Conservation (phyloP, 2,329 filamentous ascomycete genomes). For the Pseudogymnoascus sp. region DNA sequence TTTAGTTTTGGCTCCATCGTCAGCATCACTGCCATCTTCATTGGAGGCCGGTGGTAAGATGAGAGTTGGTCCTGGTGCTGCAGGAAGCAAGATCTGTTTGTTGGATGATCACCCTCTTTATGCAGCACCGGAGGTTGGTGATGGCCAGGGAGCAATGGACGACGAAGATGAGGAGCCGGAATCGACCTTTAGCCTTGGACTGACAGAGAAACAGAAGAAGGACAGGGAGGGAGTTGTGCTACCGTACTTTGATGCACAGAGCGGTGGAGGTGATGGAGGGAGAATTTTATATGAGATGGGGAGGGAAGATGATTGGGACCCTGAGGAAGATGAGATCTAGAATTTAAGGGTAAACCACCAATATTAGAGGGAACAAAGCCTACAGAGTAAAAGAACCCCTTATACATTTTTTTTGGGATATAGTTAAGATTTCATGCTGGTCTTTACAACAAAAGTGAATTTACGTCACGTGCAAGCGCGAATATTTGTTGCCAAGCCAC, state of each 20-base stretch:
- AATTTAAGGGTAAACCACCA: slow-evolving; percentile 15
- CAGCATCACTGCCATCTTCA: slow-evolving; percentile 7
- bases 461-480: neutral
- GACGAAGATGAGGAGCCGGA: slow-evolving; percentile 44
- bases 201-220: slow-evolving; percentile 83
- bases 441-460: neutral
- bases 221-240: slow-evolving; percentile 85
- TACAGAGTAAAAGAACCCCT: neutral
- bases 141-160: slow-evolving; percentile 24
- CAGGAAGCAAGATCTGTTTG: slow-evolving; percentile 48
- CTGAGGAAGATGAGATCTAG: slow-evolving; percentile 74
- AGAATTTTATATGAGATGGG: slow-evolving; percentile 97
- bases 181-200: slow-evolving; percentile 74
- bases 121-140: slow-evolving; percentile 32
- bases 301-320: slow-evolving; percentile 91
- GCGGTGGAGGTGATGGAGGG: slow-evolving; percentile 74
- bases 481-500: slow-evolving; percentile 2
- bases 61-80: slow-evolving; percentile 27
- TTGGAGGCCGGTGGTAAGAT: neutral
- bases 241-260: slow-evolving; percentile 96
- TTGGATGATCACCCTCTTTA: slow-evolving; percentile 72
- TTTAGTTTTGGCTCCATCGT: slow-evolving; percentile 41
- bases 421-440: neutral
- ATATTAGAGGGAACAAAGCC: neutral
- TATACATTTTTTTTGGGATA: neutral